Evolutionary conservation across 2,329 filamentous ascomycete species (phyloP).

Genomic region (Chrysoporthe austroafricana): DNA sequence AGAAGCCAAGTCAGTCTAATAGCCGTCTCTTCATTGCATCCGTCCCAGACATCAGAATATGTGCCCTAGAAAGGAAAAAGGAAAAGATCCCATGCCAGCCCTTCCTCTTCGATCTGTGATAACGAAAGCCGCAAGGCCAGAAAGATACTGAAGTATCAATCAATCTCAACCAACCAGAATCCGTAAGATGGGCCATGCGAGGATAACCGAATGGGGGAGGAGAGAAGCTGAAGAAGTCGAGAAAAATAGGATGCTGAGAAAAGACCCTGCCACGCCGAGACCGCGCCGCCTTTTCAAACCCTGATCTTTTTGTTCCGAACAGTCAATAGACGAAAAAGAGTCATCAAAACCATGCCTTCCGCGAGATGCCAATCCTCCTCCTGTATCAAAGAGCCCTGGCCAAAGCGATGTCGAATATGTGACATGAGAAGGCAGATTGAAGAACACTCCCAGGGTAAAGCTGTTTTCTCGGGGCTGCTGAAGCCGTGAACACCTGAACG

Average conservation of each 20-base stretch:
- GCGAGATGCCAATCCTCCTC: constrained; percentile 14
- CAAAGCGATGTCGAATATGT: constrained; percentile 15
- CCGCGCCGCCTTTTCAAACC: constrained; percentile 25
- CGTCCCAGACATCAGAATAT: constrained; percentile 10
- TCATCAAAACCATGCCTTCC: constrained; percentile 19
- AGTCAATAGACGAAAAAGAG: constrained; percentile 22
- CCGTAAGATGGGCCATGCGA: constrained; percentile 1
- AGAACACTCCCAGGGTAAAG: constrained; percentile 8
- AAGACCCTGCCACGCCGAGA: constrained; percentile 26
- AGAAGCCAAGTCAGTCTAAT: neutral
- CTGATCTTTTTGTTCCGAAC: constrained; percentile 18
- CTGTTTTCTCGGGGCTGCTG: constrained; percentile 7
- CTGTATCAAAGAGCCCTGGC: constrained; percentile 2
- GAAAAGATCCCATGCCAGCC: constrained; percentile 5
- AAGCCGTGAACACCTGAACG: constrained; percentile 17
- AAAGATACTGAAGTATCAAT: constrained; percentile 19
- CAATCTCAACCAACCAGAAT: constrained; percentile 18
- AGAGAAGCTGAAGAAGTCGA: constrained; percentile 15
- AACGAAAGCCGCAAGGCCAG: constrained; percentile 3
- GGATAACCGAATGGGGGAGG: constrained; percentile 15
- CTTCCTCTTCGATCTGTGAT: neutral
- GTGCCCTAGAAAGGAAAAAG: neutral
- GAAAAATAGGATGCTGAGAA: constrained; percentile 23
- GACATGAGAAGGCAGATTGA: constrained; percentile 17
- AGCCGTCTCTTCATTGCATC: constrained; percentile 1